These are phyloP conservation scores for Rhododendron griersonianum DNA, from an alignment of 148 eudicot species.

Conservation along the genomic window DNA sequence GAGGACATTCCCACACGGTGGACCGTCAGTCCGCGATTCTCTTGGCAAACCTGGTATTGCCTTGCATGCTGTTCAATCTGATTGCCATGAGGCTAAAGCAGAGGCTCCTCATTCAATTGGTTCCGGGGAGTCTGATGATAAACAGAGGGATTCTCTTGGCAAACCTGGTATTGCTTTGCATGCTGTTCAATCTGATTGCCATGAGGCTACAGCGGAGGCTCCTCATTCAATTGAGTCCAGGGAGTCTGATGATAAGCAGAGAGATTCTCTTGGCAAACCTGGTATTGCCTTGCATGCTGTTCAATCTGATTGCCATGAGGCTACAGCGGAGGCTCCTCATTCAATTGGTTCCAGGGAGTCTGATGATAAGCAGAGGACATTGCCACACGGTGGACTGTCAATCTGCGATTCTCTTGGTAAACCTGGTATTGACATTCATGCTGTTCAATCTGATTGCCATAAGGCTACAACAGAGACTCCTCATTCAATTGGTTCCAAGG, in stretches of 20 bases:
- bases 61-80: neutral
- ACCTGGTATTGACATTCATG: neutral
- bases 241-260: neutral
- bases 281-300: neutral
- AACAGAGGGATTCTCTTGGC: neutral
- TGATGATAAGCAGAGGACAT: neutral
- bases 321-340: neutral
- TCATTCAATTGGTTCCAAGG: neutral
- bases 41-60: neutral
- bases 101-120: neutral
- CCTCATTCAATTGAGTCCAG: neutral
- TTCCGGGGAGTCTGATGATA: neutral
- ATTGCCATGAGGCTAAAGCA: neutral
- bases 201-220: neutral
- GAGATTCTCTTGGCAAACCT: neutral
- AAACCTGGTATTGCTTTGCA: neutral
- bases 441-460: neutral
- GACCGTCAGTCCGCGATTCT: neutral
- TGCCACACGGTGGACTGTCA: neutral
- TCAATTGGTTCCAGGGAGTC: neutral
- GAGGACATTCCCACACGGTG: neutral
- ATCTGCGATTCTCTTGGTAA: neutral
- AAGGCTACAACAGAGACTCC: neutral
- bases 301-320: neutral
- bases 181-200: slow-evolving; percentile 1